Percentiles rank a stretch among this genome's conserved stretches.
These are phyloP conservation scores for Kwoniella newhampshirensis DNA, from an alignment of 768 basidiomycete genomes.

Conservation along the genomic window DNA sequence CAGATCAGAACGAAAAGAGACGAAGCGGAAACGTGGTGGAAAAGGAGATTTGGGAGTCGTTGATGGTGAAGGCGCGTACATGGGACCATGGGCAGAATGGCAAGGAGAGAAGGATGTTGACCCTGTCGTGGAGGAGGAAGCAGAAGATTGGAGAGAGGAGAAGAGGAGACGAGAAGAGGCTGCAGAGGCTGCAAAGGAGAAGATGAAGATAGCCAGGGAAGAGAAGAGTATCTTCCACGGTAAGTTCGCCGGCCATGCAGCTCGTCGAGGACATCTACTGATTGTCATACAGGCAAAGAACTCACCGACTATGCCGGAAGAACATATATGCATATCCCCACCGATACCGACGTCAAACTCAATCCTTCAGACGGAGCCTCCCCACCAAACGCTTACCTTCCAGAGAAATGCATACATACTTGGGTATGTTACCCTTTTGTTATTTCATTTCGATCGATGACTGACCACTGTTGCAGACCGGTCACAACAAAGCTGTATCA, in stretches of 20 bases:
- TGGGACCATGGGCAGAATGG: slow-evolving; percentile 94
- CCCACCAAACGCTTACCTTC: slow-evolving; percentile 77
- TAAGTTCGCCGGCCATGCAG: slow-evolving; percentile 21
- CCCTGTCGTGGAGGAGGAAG: slow-evolving; percentile 61
- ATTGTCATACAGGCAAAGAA: slow-evolving; percentile 63
- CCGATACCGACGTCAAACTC: slow-evolving; percentile 84
- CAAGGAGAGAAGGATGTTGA: slow-evolving; percentile 66
- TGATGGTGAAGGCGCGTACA: slow-evolving; percentile 82
- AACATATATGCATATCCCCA: slow-evolving; percentile 91
- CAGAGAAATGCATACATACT: slow-evolving; percentile 92
- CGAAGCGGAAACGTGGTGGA: slow-evolving; percentile 74
- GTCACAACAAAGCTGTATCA: slow-evolving; percentile 95
- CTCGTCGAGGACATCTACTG: not conserved
- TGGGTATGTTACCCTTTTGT: slow-evolving; percentile 63
- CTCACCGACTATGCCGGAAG: slow-evolving; percentile 96
- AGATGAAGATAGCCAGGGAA: slow-evolving; percentile 82
- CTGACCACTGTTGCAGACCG: slow-evolving; percentile 59
- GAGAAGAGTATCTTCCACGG: slow-evolving; percentile 94
- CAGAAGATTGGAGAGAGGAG: slow-evolving; percentile 61
- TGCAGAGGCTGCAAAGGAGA: slow-evolving; percentile 58
- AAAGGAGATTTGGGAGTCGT: slow-evolving; percentile 81
- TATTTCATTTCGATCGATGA: slow-evolving; percentile 7
- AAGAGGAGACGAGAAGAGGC: slow-evolving; percentile 65
- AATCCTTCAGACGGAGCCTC: slow-evolving; percentile 73
- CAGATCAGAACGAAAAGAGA: slow-evolving; percentile 66